Evolutionary conservation across 1,284 basidiomycete genomes (phyloP).

Genomic region (Cystobasidium sp.): DNA sequence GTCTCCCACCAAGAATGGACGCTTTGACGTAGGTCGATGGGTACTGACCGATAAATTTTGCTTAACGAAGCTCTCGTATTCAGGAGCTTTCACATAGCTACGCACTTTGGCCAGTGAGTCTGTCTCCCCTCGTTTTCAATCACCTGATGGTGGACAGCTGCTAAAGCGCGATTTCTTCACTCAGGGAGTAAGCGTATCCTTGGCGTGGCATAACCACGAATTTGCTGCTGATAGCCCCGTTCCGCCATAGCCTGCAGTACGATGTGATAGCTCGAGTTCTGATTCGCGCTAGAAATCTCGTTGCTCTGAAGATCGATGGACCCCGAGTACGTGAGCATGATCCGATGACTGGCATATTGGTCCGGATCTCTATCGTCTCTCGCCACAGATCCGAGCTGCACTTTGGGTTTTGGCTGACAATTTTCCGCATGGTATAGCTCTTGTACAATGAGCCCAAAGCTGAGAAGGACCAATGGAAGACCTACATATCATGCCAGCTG

Average conservation of each 20-base stretch:
- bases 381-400: background rate
- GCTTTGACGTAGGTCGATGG: conserved; percentile 17
- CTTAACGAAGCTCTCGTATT: background rate
- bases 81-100: conserved; percentile 28
- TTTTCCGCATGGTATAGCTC: background rate
- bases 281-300: conserved; percentile 28
- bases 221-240: background rate
- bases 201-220: background rate
- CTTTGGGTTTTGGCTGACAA: no score
- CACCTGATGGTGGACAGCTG: background rate
- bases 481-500: conserved; percentile 26
- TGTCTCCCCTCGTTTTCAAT: background rate
- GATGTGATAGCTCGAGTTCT: conserved; percentile 16
- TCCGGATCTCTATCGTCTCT: background rate
- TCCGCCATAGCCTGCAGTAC: background rate
- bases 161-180: background rate
- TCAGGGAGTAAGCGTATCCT: conserved; percentile 10
- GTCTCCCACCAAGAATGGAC: conserved; percentile 7
- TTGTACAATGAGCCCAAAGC: background rate
- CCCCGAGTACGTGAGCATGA: background rate
- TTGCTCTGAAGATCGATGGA: conserved; percentile 37
- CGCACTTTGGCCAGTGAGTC: conserved; percentile 30
- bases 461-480: conserved; percentile 19
- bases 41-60: no score
- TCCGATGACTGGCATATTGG: background rate